Base-by-base conservation (phyloP, 129 eudicot species). In the Sambucus nigra region DNA sequence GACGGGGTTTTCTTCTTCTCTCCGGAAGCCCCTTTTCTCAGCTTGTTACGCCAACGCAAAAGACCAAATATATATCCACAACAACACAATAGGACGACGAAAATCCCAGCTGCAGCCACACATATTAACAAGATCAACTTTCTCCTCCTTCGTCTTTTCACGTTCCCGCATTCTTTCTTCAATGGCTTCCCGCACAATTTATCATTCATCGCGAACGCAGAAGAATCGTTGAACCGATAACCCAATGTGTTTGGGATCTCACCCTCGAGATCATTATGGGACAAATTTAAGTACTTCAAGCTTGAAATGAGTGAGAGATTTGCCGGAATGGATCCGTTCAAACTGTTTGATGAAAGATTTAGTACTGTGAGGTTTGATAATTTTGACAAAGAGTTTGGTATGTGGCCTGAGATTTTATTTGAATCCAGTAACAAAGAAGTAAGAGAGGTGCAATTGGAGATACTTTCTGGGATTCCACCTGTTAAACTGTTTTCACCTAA, bases 151-250 rank as follows among this genome's bases (percentile, higher is more conserved):
- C 54, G 61, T n/a, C 73, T 62, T 22, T 57, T 57, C 14, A 17
- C 75, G 7, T 69, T 71, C 68, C 53, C 63, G 70, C 94, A 83
- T 7, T 63, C 53, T 19, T 54, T 70, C 17, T 16, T 62, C 50
- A 68, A 38, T 21, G 94, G 96, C 75, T 60, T 74, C 66, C 96
- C 96, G 32, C 96, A 87, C 52, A 87, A 47, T 8, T 59, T 71
- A 19, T 51, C 56, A 53, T 87, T 87, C 60, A 18, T 51, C 2
- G 65, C 75, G 31, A 73, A 87, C 49, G 74, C 81, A 20, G 86
- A 80, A 22, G 86, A 71, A 74, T 87, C 83, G 0, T 51, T 69
- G 51, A 87, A 87, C 45, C 69, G 57, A 3, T 77, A 58, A 53
- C 69, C 81, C 62, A 87, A 50, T 19, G 33, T 20, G 39, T 33